Conservation (phyloP, 805 yeast species). For the Ogataea thermomethanolica region DNA sequence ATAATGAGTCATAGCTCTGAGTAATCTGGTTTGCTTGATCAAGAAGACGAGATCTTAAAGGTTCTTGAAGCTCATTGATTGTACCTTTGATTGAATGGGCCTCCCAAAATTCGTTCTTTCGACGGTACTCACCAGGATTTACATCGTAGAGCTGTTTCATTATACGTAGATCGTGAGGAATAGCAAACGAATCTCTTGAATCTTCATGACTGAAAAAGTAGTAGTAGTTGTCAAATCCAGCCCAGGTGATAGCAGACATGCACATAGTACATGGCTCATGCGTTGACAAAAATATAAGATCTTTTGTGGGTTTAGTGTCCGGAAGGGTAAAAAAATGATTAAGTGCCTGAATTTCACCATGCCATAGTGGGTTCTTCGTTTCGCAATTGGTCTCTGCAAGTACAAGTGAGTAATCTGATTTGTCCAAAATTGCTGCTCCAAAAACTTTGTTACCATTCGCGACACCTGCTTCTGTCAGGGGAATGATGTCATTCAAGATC, state of each 20-base stretch:
- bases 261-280: not conserved
- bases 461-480: not conserved
- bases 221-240: not conserved
- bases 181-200: not conserved
- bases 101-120: not conserved
- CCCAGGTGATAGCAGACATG: not conserved
- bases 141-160: not conserved
- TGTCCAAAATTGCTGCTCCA: not conserved
- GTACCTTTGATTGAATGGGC: not conserved
- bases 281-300: not conserved
- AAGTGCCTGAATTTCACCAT: not conserved
- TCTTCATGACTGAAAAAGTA: not conserved
- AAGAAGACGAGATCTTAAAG: not conserved
- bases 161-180: not conserved
- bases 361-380: not conserved
- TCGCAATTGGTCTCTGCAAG: not conserved
- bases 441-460: not conserved
- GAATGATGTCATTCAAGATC: not conserved
- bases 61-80: not conserved
- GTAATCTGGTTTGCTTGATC: not conserved
- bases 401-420: not conserved
- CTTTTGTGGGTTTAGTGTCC: not conserved
- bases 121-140: not conserved
- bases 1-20: not conserved
- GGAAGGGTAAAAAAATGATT: not conserved